Conservation (phyloP, 2,329 filamentous ascomycete genomes). For the Ophiostoma montium region DNA sequence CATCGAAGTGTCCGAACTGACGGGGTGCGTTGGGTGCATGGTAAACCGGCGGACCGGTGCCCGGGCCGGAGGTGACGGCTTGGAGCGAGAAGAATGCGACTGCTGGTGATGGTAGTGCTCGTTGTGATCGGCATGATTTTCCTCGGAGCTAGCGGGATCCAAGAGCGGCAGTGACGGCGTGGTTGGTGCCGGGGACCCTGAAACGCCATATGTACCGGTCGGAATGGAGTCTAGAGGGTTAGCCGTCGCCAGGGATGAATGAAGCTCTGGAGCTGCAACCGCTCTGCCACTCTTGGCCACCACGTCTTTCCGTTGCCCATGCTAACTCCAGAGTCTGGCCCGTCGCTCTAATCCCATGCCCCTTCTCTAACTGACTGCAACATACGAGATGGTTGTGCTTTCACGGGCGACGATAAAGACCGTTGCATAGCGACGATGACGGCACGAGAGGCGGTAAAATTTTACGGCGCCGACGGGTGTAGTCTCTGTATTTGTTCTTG, state of each 20-base stretch:
- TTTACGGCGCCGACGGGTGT: not conserved
- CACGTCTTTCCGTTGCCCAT: not conserved
- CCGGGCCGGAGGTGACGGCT: not conserved
- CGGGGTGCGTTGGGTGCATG: slow-evolving; percentile 22
- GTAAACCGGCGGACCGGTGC: not conserved
- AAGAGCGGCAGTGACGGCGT: not conserved
- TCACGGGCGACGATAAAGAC: slow-evolving; percentile 48
- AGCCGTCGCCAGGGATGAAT: not conserved
- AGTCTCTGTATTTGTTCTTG: not conserved
- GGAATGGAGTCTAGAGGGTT: slow-evolving; percentile 32
- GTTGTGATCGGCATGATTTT: slow-evolving; percentile 28
- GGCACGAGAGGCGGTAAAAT: not conserved
- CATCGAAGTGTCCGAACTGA: slow-evolving; percentile 37
- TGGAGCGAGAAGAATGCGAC: not conserved
- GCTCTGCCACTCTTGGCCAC: not conserved
- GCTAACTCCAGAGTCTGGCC: not conserved
- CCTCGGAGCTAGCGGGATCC: slow-evolving; percentile 24
- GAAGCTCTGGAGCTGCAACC: not conserved
- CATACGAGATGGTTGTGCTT: slow-evolving; percentile 32
- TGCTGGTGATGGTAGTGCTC: not conserved
- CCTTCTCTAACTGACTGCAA: not conserved
- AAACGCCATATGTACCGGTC: slow-evolving; percentile 34
- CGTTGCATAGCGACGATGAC: slow-evolving; percentile 49
- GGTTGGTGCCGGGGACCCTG: slow-evolving; percentile 38
- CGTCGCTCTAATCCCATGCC: not conserved